phyloP scores from a whole-genome alignment of 306 rosid genomes.

The Neltuma alba region DNA sequence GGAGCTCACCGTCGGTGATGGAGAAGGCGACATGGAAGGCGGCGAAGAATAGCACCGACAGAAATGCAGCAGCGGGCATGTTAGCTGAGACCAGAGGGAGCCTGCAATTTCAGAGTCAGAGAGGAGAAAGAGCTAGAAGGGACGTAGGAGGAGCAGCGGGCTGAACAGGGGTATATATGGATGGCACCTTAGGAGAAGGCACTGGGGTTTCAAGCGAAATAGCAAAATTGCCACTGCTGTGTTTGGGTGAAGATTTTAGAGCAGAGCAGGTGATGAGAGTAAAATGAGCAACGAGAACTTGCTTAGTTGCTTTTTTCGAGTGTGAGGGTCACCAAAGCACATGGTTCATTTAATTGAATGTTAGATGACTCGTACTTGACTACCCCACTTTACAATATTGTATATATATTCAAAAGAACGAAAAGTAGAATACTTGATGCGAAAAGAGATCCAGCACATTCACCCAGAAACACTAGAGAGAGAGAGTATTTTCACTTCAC shows the following conservation, averaged over 20 bases:
- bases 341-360: background rate
- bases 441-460: background rate
- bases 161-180: constrained; percentile 49
- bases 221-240: constrained; percentile 43
- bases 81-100: background rate
- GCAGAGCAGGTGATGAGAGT: background rate
- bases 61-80: constrained; percentile 39
- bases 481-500: background rate
- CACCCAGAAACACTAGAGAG: background rate
- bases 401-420: background rate
- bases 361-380: background rate
- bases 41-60: constrained; percentile 51
- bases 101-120: background rate
- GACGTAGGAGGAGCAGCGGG: background rate
- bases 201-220: constrained; percentile 36
- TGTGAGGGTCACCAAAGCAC: background rate
- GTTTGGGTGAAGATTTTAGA: too few species aligned
- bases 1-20: constrained; percentile 57
- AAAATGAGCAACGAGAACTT: background rate
- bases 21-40: constrained; percentile 50
- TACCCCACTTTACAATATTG: background rate
- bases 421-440: background rate
- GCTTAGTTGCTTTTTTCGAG: background rate
- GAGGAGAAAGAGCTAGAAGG: background rate
- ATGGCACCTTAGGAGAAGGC: constrained; percentile 32